Conservation (phyloP, 805 yeast species). For the Wickerhamomyces bovis region DNA sequence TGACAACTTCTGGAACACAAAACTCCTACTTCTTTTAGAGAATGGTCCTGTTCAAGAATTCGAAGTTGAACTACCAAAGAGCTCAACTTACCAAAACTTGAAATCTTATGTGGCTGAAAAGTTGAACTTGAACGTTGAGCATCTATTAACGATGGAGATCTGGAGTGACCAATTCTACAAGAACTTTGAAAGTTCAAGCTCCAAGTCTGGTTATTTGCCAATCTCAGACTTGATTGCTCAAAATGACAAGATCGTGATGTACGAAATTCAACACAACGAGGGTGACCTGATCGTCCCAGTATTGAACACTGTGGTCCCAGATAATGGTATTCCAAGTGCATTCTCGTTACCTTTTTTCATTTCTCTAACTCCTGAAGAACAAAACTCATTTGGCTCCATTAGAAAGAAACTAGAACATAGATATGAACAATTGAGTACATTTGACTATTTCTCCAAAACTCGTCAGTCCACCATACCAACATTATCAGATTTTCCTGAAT, state of each 20-base stretch:
- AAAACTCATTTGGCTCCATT: slow-evolving; percentile 50
- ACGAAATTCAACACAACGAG: slow-evolving; percentile 39
- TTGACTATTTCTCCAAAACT: slow-evolving; percentile 27
- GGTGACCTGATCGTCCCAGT: slow-evolving; percentile 59
- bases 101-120: slow-evolving; percentile 53
- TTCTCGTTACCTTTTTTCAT: slow-evolving; percentile 80
- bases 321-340: slow-evolving; percentile 36
- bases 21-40: slow-evolving; percentile 57
- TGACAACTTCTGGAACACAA: slow-evolving; percentile 62
- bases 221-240: slow-evolving; percentile 58
- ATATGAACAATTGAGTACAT: slow-evolving; percentile 44
- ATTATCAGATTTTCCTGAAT: slow-evolving; percentile 31
- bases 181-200: slow-evolving; percentile 58
- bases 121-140: slow-evolving; percentile 29
- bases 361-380: slow-evolving; percentile 45
- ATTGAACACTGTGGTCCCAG: slow-evolving; percentile 37
- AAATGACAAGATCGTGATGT: slow-evolving; percentile 61
- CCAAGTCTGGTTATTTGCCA: slow-evolving; percentile 49
- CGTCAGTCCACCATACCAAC: slow-evolving; percentile 12
- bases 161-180: slow-evolving; percentile 64
- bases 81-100: slow-evolving; percentile 58
- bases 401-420: slow-evolving; percentile 48
- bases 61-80: slow-evolving; percentile 68
- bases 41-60: slow-evolving; percentile 42
- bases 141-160: slow-evolving; percentile 51